Base-by-base conservation (phyloP, 768 basidiomycete species). In the Boletellus sp. region DNA sequence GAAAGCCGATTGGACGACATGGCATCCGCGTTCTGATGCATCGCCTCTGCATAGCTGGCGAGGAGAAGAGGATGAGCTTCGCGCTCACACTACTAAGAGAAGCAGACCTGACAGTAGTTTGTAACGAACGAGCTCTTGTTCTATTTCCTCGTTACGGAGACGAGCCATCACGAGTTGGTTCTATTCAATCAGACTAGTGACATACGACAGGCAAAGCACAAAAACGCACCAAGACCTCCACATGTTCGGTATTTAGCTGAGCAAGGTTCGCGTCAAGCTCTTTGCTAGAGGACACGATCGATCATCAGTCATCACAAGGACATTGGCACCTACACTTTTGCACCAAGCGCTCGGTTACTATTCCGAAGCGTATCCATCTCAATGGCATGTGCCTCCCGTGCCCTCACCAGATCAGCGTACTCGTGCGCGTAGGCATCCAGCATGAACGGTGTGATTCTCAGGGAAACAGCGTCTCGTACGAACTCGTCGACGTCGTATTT, bases 371-470 rank as follows among this genome's bases (percentile, higher is more conserved):
- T 75, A 58, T 96, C 95, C 64, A 97, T 77, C 68, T 94, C 90
- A 20, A 78, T 69, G 0, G 86, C 84, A 69, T 95, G 92, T 51
- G 88, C 87, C 51, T 94, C 91, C 32, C 82, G 84, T 44, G 79
- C 78, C 20, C 84, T 80, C 51, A 90, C 71, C 47, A 84, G 70
- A 50, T 95, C 94, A 55, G 90, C 83, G 63, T 93, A 95, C 70
- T 96, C 94, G 47, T 84, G 87, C 28, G 85, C 80, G 64, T 90
- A 95, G 17, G 82, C 78, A 61, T 97, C 95, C 35, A 98, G 75
- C 91, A 94, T 93, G 70, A 98, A 94, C 0, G 96, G 91, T 4
- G 94, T 96, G 56, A 99, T 92, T 54, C 79, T 79, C 59, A 96
- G 70, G 19, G 83, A 81, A 51, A 90, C 82, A 8, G 94, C 88